Conservation (phyloP, 2,329 filamentous ascomycete species). For the Aureobasidium namibiae region DNA sequence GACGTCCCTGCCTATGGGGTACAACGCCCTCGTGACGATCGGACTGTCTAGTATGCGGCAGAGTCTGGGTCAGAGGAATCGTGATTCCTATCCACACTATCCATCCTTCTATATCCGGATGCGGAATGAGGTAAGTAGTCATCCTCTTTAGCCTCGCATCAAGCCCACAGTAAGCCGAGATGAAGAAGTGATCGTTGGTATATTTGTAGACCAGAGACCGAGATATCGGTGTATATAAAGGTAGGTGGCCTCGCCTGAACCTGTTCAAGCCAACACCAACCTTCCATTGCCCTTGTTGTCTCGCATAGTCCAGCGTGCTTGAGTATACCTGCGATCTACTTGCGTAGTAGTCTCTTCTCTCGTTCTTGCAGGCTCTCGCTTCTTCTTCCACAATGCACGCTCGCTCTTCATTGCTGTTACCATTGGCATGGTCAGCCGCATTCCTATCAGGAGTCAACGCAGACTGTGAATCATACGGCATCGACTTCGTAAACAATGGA, state of each 20-base stretch:
- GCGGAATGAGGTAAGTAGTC: neutral
- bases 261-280: neutral
- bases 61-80: neutral
- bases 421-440: conserved; percentile 1
- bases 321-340: neutral
- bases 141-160: neutral
- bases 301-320: neutral
- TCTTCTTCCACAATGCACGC: conserved; percentile 1
- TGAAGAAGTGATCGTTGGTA: neutral
- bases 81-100: neutral
- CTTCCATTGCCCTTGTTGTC: neutral
- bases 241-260: neutral
- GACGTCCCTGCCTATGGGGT: neutral
- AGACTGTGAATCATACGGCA: conserved; percentile 17
- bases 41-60: neutral
- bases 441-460: neutral
- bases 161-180: neutral
- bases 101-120: neutral
- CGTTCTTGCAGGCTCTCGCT: neutral
- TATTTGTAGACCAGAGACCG: neutral
- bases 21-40: neutral
- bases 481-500: conserved; percentile 19
- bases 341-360: neutral
- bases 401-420: conserved; percentile 6
- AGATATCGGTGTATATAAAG: neutral